phyloP scores from a whole-genome alignment of 2,329 filamentous ascomycete species.

The Epichloe sibirici region DNA sequence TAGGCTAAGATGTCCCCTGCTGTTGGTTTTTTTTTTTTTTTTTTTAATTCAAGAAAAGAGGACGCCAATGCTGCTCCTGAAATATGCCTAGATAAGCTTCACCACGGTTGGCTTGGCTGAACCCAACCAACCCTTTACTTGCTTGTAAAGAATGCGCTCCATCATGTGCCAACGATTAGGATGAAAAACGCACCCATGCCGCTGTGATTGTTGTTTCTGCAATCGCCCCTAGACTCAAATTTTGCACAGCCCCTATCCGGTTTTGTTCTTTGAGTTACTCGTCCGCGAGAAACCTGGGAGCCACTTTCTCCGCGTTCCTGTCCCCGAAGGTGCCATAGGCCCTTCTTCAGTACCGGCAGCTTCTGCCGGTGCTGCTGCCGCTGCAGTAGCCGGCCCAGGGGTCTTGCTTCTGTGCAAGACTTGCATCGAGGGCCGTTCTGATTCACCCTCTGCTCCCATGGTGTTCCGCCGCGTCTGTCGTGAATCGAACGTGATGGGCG shows the following conservation, averaged over 20 bases:
- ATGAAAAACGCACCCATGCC: neutral
- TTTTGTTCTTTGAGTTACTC: conserved; percentile 12
- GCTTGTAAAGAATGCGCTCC: neutral
- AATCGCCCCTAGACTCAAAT: neutral
- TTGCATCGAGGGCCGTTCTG: conserved; percentile 11
- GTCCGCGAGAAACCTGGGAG: conserved; percentile 20
- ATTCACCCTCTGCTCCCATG: conserved; percentile 9
- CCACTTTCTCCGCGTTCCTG: conserved; percentile 24
- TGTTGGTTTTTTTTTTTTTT: neutral
- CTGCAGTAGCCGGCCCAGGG: conserved; percentile 1
- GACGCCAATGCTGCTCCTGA: conserved; percentile 30
- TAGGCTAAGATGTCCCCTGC: neutral
- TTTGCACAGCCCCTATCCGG: conserved; percentile 6
- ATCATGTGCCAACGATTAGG: neutral
- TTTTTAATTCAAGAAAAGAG: neutral
- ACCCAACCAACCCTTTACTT: neutral
- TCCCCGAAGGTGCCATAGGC: conserved; percentile 9
- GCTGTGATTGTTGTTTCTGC: neutral
- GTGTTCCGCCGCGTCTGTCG: conserved; percentile 19
- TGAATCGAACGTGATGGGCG: conserved; percentile 39
- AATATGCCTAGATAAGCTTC: neutral
- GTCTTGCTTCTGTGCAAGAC: conserved; percentile 5
- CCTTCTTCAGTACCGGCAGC: neutral
- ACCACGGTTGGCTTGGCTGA: neutral
- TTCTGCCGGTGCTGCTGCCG: conserved; percentile 6